Conservation (phyloP, 2,329 filamentous ascomycete species). For the Talaromyces marneffei region DNA sequence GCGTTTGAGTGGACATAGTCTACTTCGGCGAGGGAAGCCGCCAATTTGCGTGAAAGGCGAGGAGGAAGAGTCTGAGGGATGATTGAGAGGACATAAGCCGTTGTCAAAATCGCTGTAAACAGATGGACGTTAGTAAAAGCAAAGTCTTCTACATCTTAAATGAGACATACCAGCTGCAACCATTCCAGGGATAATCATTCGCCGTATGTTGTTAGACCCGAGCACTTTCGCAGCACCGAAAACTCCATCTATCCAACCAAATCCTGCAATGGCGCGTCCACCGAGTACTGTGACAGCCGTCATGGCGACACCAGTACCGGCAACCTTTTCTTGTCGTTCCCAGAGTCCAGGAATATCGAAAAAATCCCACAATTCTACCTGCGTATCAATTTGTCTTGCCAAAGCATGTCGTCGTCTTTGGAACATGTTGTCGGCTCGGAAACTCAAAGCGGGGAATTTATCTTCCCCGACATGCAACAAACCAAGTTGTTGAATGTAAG, state of each 20-base stretch:
- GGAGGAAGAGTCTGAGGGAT: slow-evolving; percentile 85
- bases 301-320: slow-evolving; percentile 88
- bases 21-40: slow-evolving; percentile 68
- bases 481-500: slow-evolving; percentile 80
- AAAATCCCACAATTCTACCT: slow-evolving; percentile 88
- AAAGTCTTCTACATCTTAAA: not conserved
- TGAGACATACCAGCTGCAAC: slow-evolving; percentile 65
- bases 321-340: slow-evolving; percentile 89
- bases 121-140: slow-evolving; percentile 28
- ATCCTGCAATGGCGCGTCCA: slow-evolving; percentile 71
- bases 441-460: slow-evolving; percentile 77
- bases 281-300: slow-evolving; percentile 85
- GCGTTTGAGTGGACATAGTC: slow-evolving; percentile 93
- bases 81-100: slow-evolving; percentile 75
- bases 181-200: slow-evolving; percentile 73
- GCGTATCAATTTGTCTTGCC: slow-evolving; percentile 77
- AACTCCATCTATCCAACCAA: slow-evolving; percentile 83
- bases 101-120: slow-evolving; percentile 60
- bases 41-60: slow-evolving; percentile 78
- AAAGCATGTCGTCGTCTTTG: slow-evolving; percentile 68
- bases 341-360: slow-evolving; percentile 78
- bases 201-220: slow-evolving; percentile 73
- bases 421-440: slow-evolving; percentile 94
- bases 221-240: slow-evolving; percentile 74
- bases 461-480: slow-evolving; percentile 76